Evolutionary conservation across 768 basidiomycete genomes (phyloP), one percentile per base, ranked within the genome.

Genomic region (Termitomyces sp.): DNA sequence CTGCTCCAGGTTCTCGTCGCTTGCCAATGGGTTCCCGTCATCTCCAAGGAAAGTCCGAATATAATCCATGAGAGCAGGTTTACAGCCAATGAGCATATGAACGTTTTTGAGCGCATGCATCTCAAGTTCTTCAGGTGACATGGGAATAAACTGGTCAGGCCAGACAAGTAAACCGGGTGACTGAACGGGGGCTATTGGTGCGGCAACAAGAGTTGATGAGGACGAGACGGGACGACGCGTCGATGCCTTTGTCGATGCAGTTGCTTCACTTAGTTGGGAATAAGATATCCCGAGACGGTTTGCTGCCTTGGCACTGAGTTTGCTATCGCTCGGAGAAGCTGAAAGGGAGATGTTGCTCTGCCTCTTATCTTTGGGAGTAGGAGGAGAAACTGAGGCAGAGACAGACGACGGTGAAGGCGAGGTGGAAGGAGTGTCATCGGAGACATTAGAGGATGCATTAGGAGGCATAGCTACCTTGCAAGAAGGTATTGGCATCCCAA

Each of bases 51-150:
- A 74, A 8, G 67, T 64, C 7, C 66, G 64, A n/a, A 87, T 66
- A 66, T 74, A 85, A 48, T 82, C 82, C 6, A 63, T 67, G 10
- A 91, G 72, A 4, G 88, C 86, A 38, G 75, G 74, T 65, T 83
- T 82, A 66, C 83, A 87, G 33, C 82, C 82, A 28, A 91, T 73
- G 3, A 91, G 68, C 6, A 78, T 77, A 66, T 91, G 86, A 51
- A 89, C 71, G 66, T 85, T 78, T 71, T 84, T 87, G 72, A 84
- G 86, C n/a, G 83, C 78, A 65, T 89, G 86, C 84, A 88, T 84
- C 73, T 91, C 89, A 36, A 91, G 74, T 67, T 88, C 88, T 3
- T 69, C 66, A 26, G 87, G 77, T 0, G 76, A 57, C 63, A 87
- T 72, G 1, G 86, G 80, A 49, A 89, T 74, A 68, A 86, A 87